Percentiles rank a stretch among this genome's conserved stretches.
Conservation (phyloP, 73 alveolate genomes). For the Blepharisma japonicum region DNA sequence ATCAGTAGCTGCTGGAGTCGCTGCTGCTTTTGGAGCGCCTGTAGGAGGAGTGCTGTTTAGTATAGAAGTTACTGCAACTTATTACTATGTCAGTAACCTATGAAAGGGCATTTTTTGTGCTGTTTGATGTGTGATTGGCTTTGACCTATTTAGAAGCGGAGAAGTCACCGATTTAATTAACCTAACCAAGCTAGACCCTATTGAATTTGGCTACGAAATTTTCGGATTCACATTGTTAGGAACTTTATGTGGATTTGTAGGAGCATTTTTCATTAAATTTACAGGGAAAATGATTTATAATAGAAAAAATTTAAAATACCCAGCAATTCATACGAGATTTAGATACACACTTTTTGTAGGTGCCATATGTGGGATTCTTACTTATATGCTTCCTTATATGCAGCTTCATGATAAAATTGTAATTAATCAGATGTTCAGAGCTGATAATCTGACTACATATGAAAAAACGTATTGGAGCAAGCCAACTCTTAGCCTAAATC, state of each 20-base stretch:
- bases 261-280: constrained; percentile 56
- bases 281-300: constrained; percentile 37
- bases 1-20: constrained; percentile 86
- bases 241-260: constrained; percentile 62
- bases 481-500: not conserved
- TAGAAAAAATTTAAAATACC: constrained; percentile 35
- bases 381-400: constrained; percentile 32
- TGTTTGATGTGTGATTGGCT: constrained; percentile 60
- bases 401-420: constrained; percentile 37
- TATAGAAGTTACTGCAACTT: constrained; percentile 88
- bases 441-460: constrained; percentile 13
- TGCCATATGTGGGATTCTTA: constrained; percentile 20
- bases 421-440: constrained; percentile 32
- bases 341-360: constrained; percentile 33
- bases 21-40: constrained; percentile 95
- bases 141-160: constrained; percentile 48
- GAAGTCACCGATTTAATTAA: constrained; percentile 52
- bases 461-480: constrained; percentile 18
- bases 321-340: constrained; percentile 35
- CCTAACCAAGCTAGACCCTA: constrained; percentile 54
- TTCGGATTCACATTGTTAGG: constrained; percentile 73
- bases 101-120: constrained; percentile 84
- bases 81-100: constrained; percentile 77
- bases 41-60: constrained; percentile 94
- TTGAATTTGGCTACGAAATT: constrained; percentile 61